Evolutionary conservation across 305 asterid species (phyloP).

Genomic region (Plantago rigida): DNA sequence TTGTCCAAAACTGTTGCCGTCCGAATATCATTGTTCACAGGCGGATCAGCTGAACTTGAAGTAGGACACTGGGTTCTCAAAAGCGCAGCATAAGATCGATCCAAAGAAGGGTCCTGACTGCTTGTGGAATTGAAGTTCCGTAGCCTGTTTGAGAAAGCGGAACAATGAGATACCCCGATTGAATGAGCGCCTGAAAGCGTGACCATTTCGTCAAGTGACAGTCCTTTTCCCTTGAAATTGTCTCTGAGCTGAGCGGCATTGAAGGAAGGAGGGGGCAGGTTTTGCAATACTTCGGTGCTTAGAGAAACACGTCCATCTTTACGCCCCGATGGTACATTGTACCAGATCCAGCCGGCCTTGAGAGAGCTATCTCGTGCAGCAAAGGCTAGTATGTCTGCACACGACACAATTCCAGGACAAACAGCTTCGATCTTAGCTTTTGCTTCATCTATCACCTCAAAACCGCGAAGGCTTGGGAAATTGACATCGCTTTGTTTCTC

Average conservation of each 20-base stretch:
- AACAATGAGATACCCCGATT: slow-evolving; percentile 37
- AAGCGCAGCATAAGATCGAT: not conserved
- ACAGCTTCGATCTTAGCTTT: slow-evolving; percentile 35
- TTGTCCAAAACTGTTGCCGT: slow-evolving; percentile 31
- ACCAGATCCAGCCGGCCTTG: slow-evolving; percentile 29
- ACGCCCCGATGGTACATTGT: slow-evolving; percentile 32
- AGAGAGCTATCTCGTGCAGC: slow-evolving; percentile 49
- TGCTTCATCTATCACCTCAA: slow-evolving; percentile 45
- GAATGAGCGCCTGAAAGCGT: slow-evolving; percentile 50
- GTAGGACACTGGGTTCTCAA: slow-evolving; percentile 6
- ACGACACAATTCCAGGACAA: slow-evolving; percentile 38
- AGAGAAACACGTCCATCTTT: slow-evolving; percentile 36
- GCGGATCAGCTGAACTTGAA: not conserved
- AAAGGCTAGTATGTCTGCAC: slow-evolving; percentile 41
- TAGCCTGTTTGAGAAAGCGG: slow-evolving; percentile 30
- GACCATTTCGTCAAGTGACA: slow-evolving; percentile 50
- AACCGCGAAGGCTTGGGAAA: no score
- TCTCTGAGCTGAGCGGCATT: slow-evolving; percentile 28
- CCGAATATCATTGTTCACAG: not conserved
- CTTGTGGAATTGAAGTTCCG: no score
- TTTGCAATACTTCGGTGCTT: slow-evolving; percentile 24
- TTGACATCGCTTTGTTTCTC: no score
- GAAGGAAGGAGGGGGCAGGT: slow-evolving; percentile 29
- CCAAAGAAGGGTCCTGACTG: not conserved
- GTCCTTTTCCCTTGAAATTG: slow-evolving; percentile 38